Evolutionary conservation across 495 filamentous ascomycete genomes (phyloP).

Genomic region (Thozetella sp.): DNA sequence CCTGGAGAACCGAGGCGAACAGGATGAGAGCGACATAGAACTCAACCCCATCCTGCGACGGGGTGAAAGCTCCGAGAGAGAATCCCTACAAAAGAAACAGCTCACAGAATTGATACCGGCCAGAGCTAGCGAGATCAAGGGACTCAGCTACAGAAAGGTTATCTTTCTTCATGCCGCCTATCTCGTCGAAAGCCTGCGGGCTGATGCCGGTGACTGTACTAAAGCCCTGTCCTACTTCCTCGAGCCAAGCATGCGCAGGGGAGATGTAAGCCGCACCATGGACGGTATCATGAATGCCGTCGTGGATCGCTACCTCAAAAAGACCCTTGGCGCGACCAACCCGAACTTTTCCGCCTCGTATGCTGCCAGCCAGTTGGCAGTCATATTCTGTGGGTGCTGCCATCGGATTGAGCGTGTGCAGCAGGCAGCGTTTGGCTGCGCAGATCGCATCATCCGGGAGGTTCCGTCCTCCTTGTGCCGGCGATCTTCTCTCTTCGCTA

Average conservation of each 20-base stretch:
- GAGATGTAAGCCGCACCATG: constrained; percentile 85
- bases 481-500: constrained; percentile 83
- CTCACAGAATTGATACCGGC: constrained; percentile 72
- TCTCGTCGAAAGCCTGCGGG: constrained; percentile 82
- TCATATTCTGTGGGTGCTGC: constrained; percentile 84
- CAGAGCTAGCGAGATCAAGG: constrained; percentile 74
- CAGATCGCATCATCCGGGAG: constrained; percentile 78
- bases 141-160: constrained; percentile 81
- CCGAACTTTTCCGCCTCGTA: constrained; percentile 80
- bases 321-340: constrained; percentile 67
- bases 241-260: constrained; percentile 79
- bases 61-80: constrained; percentile 75
- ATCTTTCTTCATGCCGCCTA: constrained; percentile 88
- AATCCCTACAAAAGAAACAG: constrained; percentile 75
- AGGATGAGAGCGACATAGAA: constrained; percentile 92
- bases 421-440: constrained; percentile 75
- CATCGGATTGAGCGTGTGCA: constrained; percentile 91
- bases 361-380: constrained; percentile 83
- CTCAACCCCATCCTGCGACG: constrained; percentile 88
- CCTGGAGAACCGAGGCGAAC: constrained; percentile 80
- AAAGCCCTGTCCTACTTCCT: constrained; percentile 88
- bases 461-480: constrained; percentile 92
- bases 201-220: constrained; percentile 81
- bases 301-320: constrained; percentile 72
- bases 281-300: constrained; percentile 74